Base-by-base conservation (phyloP, 2,329 filamentous ascomycete species). In the Macrophomina pseudophaseolina region DNA sequence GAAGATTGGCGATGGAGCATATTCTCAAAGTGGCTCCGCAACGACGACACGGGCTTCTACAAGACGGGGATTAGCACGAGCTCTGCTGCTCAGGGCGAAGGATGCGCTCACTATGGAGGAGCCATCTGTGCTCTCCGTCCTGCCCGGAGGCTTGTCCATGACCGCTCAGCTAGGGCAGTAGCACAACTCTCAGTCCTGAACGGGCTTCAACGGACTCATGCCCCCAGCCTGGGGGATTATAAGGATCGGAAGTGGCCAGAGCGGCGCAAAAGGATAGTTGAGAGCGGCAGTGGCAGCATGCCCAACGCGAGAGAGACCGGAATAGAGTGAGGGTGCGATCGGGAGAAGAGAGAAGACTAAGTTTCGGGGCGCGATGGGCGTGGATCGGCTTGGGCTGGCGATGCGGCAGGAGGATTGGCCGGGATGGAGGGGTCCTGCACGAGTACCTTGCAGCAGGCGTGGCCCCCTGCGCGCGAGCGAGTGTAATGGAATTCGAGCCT, bases 1-100 rank as follows among this genome's bases (percentile, higher is more conserved):
- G 60, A 63, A 74, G 74, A 71, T 75, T 75, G 23, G 72, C 71
- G 40, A 67, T 71, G 86, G 70, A 85, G 83, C 82, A 94, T 88
- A 75, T 90, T 92, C 82, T 95, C 92, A 77, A 94, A 95, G 72
- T 91, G 89, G 69, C 91, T 92, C 69, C 90, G 86, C 68, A 95
- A 83, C 62, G 91, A 94, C 62, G 92, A 95, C 60, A 95, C 91
- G 32, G 92, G 91, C 81, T 89, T 92, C 90, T 93, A 48, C 14
- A 44, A 30, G 32, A 2, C 33, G 18, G 3, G 60, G 16, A 69
- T 75, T 60, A 74, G 70, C 52, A 69, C 49, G 42, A 32, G 64
- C 52, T 66, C 44, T 58, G 35, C 40, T 18, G 28, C 12, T 7
- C 35, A 38, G 63, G 7, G 49, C 2, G 30, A 23, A 12, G n/a